A percentile compares a stretch with the other conserved stretches of the same genome.
Conservation (phyloP, 2,329 filamentous ascomycete genomes). For the Aspergillus quadrilineatus region DNA sequence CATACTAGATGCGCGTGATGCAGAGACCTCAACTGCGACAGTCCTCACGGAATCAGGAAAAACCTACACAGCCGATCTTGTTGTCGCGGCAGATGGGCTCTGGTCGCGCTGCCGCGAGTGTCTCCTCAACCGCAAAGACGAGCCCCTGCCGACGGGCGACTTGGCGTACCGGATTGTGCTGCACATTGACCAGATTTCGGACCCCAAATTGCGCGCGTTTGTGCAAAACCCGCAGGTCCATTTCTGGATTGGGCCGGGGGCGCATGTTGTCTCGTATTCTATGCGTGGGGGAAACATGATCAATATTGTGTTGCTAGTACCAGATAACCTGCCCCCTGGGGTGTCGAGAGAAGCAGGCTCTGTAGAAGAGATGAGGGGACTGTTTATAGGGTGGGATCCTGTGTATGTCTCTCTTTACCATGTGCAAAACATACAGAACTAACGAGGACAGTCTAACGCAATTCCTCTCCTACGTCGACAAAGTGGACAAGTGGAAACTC, state of each 20-base stretch:
- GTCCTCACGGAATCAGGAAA: slow-evolving; percentile 45
- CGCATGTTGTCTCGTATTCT: slow-evolving; percentile 62
- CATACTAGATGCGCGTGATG: neutral
- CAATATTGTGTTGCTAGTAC: slow-evolving; percentile 65
- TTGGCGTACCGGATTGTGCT: slow-evolving; percentile 65
- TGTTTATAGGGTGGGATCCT: slow-evolving; percentile 66
- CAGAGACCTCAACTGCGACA: slow-evolving; percentile 20
- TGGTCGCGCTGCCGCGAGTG: slow-evolving; percentile 59
- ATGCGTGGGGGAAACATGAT: slow-evolving; percentile 59
- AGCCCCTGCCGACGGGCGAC: slow-evolving; percentile 61
- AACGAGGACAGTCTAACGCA: slow-evolving; percentile 31
- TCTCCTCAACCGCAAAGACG: slow-evolving; percentile 48
- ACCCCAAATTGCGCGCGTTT: slow-evolving; percentile 53
- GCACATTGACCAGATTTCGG: slow-evolving; percentile 50
- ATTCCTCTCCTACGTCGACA: slow-evolving; percentile 53
- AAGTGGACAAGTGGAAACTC: slow-evolving; percentile 68
- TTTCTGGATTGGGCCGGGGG: slow-evolving; percentile 64
- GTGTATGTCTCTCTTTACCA: slow-evolving; percentile 26
- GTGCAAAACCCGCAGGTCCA: slow-evolving; percentile 54
- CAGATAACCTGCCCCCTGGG: slow-evolving; percentile 59
- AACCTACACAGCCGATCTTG: slow-evolving; percentile 51
- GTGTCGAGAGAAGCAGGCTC: slow-evolving; percentile 55
- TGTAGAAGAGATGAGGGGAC: slow-evolving; percentile 59
- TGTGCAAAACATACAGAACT: neutral
- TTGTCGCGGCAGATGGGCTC: slow-evolving; percentile 64